Evolutionary conservation across 1,284 basidiomycete genomes (phyloP).

Genomic region (Porogramme epimiltina): DNA sequence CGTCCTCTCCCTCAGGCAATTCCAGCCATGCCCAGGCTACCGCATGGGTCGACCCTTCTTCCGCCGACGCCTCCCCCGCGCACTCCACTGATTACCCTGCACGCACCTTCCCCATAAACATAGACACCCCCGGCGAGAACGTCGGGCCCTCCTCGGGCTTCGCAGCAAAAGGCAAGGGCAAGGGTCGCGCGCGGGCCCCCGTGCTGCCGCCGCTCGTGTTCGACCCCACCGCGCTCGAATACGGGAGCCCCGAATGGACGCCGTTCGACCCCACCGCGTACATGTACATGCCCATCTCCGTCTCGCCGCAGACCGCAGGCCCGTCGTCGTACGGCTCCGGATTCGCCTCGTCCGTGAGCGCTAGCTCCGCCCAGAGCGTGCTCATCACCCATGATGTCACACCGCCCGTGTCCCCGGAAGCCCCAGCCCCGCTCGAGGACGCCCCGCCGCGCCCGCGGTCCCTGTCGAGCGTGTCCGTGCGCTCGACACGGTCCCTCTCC

Average conservation of each 20-base stretch:
- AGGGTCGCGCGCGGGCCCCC: conserved; percentile 60
- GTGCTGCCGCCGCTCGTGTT: conserved; percentile 66
- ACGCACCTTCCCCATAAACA: background rate
- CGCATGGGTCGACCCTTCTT: conserved; percentile 11
- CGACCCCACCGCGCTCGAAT: conserved; percentile 51
- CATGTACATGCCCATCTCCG: background rate
- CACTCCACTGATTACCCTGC: conserved; percentile 5
- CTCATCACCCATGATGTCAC: conserved; percentile 17
- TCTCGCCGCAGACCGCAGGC: conserved; percentile 41
- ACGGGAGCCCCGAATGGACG: conserved; percentile 45
- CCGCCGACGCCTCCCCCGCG: conserved; percentile 5
- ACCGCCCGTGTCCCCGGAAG: conserved; percentile 16
- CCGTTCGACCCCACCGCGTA: conserved; percentile 13
- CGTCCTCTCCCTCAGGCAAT: conserved; percentile 10
- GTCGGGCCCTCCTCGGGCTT: conserved; percentile 21
- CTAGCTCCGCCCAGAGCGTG: conserved; percentile 20
- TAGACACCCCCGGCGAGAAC: conserved; percentile 13
- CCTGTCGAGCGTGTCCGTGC: too few relatives aligned
- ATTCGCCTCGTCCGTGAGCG: conserved; percentile 22
- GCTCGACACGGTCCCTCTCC: conserved; percentile 44
- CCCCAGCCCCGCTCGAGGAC: conserved; percentile 11
- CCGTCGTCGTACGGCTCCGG: conserved; percentile 57
- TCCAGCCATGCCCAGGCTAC: background rate
- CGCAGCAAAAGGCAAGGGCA: conserved; percentile 52
- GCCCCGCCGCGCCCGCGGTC: too few relatives aligned